Base-by-base conservation (phyloP, 257 asterid species). In the Anisodus tanguticus region DNA sequence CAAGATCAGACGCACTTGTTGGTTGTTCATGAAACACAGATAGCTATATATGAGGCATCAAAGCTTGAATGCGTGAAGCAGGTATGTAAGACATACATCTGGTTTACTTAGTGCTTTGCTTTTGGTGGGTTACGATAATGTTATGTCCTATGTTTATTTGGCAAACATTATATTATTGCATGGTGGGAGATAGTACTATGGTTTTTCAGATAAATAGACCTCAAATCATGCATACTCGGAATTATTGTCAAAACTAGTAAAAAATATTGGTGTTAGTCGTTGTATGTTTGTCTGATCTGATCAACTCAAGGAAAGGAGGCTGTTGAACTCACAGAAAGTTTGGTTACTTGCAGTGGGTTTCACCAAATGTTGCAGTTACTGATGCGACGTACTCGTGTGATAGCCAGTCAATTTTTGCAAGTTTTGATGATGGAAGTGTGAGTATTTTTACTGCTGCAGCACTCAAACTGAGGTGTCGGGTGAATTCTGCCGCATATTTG, bases 331-430 rank as follows among this genome's bases (percentile, higher is more conserved):
- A 82, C 26, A 26, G 45, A 22, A 19, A 31, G 41, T 74, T 70
- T 84, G 82, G 74, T 72, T 82, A 77, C 17, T 87, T 84, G 83
- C 93, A 92, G 95, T 92, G 95, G 93, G 81, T 84, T 60, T 88
- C 95, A 19, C 85, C 82, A 78, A 91, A 90, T 62, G 80, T 86
- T 53, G 82, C 92, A 69, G 90, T 93, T 51, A 90, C 95, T 53
- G 93, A 93, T 83, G 97, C 95, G 10, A 88, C 95, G 6, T 93
- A 86, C 87, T 93, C 98, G 2, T 90, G 96, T 57, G 92, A 94
- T 80, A 83, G 98, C 88, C 92, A 89, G 83, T 88, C 86, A 7
- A 81, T 94, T 51, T 94, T 87, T 78, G 90, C 91, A 10, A 66
- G 91, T 84, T 89, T 88, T 39, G 89, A 89, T 6, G 92, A 90